Evolutionary conservation across 176 grass and related monocot species (phyloP).

Genomic region (Elaeis guineensis): DNA sequence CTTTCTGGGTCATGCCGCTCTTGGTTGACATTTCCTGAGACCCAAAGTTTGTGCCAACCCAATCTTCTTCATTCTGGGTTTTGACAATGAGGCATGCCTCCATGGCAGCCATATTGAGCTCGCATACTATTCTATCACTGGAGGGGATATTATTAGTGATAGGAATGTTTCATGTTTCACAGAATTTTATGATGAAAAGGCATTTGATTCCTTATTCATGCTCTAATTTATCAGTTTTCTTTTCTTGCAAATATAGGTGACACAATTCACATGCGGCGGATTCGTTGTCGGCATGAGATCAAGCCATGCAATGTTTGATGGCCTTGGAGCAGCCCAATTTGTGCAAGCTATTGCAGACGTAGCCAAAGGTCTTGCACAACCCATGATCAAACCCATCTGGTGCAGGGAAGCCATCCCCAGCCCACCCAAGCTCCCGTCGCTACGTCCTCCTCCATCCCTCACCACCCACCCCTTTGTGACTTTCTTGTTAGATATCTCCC

Average conservation of each 20-base stretch:
- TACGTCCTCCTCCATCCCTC: neutral
- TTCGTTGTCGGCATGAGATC: conserved; percentile 14
- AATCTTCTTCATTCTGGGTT: too few relatives aligned
- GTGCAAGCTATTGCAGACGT: neutral
- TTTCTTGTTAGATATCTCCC: conserved; percentile 4
- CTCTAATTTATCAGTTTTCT: too few relatives aligned
- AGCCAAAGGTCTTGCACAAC: conserved; percentile 6
- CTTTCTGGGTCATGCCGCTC: too few relatives aligned
- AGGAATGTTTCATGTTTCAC: too few relatives aligned
- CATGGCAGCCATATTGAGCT: too few relatives aligned
- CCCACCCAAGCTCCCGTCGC: conserved; percentile 1
- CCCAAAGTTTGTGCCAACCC: too few relatives aligned
- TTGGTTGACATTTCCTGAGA: too few relatives aligned
- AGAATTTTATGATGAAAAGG: too few relatives aligned
- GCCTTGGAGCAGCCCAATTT: conserved; percentile 10
- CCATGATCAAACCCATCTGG: conserved; percentile 19
- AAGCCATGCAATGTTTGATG: conserved; percentile 11
- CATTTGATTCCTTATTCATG: too few relatives aligned
- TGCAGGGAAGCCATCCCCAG: conserved; percentile 6
- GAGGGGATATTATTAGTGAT: too few relatives aligned
- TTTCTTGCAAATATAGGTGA: conserved; percentile 13
- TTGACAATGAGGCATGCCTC: too few relatives aligned
- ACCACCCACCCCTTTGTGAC: conserved; percentile 1
- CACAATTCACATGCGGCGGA: conserved; percentile 23
- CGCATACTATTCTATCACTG: too few relatives aligned